Evolutionary conservation across 2,329 filamentous ascomycete species (phyloP), one percentile per base, ranked within the genome.

Genomic region (Cytospora chrysosperma): DNA sequence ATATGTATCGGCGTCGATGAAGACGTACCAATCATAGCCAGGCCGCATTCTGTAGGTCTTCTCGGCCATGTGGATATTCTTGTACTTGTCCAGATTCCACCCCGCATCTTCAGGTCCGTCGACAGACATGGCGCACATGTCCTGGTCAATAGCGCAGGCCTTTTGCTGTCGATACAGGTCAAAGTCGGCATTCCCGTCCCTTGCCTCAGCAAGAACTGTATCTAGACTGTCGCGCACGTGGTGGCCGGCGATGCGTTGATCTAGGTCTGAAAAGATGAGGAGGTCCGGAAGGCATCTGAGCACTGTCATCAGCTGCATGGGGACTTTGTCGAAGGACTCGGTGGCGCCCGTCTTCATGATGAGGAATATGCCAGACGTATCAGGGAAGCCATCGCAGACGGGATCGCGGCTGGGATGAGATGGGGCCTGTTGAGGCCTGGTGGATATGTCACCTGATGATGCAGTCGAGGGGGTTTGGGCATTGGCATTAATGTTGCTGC

Each of bases 1-100:
- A 68, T 86, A 86, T 10, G 82, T 84, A 70, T 86, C 84, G 56
- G 82, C 82, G 59, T 87, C 84, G 65, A 86, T 77, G 66, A 84
- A 86, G 17, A 87, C 70, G 69, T 85, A 87, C 84, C 85, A 87
- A 67, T 85, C 81, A 62, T 80, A 80, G 62, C 77, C 70, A 12
- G 84, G 83, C 10, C 79, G 77, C 72, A 81, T 72, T 27, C 73
- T 69, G 68, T 80, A 86, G 0, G 81, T 72, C 73, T 84, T 83
- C 72, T 85, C 80, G 15, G 83, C 79, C 70, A 86, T 85, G 70
- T 85, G 84, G 53, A 85, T 75, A 70, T 85, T 86, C 73, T 87
- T 87, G 75, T 85, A 87, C 74, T 85, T 86, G 75, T 87, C 85
- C 47, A 87, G 72, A 21, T 75, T 77, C 85, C 84, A 87, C 1